phyloP scores from a whole-genome alignment of 2,329 filamentous ascomycete genomes.

The Cylindrodendrum hubeiense region DNA sequence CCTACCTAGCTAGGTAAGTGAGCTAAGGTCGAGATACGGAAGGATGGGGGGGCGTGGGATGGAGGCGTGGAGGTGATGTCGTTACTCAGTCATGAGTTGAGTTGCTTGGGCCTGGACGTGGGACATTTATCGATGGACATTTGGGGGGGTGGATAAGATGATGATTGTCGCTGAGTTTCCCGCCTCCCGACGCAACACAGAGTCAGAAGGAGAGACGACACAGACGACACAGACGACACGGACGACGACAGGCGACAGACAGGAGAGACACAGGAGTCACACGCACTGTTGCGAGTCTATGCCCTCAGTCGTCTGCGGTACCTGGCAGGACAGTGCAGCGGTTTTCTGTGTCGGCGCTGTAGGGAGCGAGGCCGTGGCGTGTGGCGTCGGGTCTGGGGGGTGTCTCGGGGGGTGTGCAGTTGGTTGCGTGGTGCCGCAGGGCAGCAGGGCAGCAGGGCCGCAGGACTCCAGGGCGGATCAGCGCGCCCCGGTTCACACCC shows the following conservation, averaged over 20 bases:
- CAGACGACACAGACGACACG: not conserved
- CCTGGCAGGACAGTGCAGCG: not conserved
- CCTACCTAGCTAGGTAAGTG: conserved; percentile 17
- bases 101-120: not conserved
- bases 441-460: conserved; percentile 6
- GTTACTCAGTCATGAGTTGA: not conserved
- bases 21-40: not conserved
- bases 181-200: not conserved
- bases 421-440: not conserved
- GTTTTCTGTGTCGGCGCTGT: not conserved
- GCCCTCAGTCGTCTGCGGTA: not conserved
- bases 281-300: not conserved
- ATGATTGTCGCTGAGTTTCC: not conserved
- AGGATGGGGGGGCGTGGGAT: conserved; percentile 20
- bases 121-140: not conserved
- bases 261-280: not conserved
- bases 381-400: not conserved
- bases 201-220: not conserved
- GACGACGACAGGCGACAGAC: not conserved
- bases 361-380: not conserved
- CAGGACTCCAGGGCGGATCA: conserved; percentile 12
- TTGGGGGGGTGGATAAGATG: not conserved
- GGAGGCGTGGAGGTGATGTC: conserved; percentile 7
- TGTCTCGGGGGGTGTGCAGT: not conserved
- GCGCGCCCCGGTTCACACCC: conserved; percentile 7